Base-by-base conservation (phyloP, 805 yeast species). In the Candida ponderosae region DNA sequence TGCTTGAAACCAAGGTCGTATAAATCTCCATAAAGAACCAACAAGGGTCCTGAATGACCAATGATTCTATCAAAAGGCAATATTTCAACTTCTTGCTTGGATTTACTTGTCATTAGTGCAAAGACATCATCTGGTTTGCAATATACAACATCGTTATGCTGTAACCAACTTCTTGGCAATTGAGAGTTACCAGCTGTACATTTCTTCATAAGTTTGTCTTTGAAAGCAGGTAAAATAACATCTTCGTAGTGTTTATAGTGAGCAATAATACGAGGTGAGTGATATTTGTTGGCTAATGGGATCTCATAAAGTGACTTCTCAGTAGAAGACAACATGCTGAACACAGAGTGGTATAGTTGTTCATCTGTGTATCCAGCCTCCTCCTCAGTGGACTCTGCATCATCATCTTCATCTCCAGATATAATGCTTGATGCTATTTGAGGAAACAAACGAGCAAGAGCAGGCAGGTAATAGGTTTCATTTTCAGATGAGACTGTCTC, bases 111-210 rank as follows among this genome's bases (percentile, higher is more conserved):
- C 54, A 81, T 80, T 39, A 93, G 65, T 3, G 96, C 95, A 56
- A 75, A 93, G 1, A 87, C 70, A 40, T 82, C 95, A 38, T 76
- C 84, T 3, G 79, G 63, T 9, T 80, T 73, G 48, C 88, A 79
- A 50, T 79, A 81, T 2, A 68, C 54, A 19, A 66, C 64, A 34
- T 72, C 72, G 40, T 79, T 76, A 44, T 67, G 67, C 39, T 62
- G 51, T 7, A 78, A 54, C 72, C 84, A 79, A 1, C 75, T 64
- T 5, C 46, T 49, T 6, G 64, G 54, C 10, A 21, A 21, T 21
- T n/a, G n/a, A n/a, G 24, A 21, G 24, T 21, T 10, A 21, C 7
- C 24, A 21, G 7, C n/a, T 2, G 50, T 38, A 31, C 56, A 38
- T 36, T 43, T 43, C 48, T 42, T 41, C 34, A 15, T 19, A n/a